Conservation (phyloP, 2,329 filamentous ascomycete genomes). For the Cadophora malorum region DNA sequence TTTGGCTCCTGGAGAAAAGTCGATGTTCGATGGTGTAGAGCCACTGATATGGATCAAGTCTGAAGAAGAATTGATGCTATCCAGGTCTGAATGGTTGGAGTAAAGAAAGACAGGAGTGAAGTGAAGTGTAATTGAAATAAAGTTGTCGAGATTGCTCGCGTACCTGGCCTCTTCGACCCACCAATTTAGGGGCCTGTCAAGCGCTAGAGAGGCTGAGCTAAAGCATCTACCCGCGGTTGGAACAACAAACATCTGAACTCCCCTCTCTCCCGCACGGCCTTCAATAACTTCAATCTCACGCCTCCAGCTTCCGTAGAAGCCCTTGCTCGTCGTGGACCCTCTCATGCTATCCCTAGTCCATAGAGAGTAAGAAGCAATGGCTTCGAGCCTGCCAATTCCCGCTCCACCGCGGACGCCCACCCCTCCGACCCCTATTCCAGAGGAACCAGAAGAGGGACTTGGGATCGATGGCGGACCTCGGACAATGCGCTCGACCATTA, state of each 20-base stretch:
- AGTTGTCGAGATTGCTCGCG: conserved; percentile 29
- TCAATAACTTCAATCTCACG: conserved; percentile 4
- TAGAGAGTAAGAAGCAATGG: conserved; percentile 53
- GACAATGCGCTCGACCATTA: conserved; percentile 41
- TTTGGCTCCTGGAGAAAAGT: background rate
- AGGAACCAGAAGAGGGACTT: conserved; percentile 46
- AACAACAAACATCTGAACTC: conserved; percentile 10
- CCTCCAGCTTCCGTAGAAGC: background rate
- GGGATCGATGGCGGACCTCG: conserved; percentile 35
- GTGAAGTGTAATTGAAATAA: conserved; percentile 31
- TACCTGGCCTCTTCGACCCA: conserved; percentile 21
- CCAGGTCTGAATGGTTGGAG: no score
- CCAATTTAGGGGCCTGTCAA: conserved; percentile 10
- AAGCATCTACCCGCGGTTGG: conserved; percentile 24
- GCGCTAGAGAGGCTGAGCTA: conserved; percentile 25
- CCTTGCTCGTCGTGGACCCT: background rate
- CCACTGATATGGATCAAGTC: background rate
- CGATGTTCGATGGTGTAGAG: background rate
- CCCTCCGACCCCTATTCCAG: conserved; percentile 59
- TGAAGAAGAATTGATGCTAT: background rate
- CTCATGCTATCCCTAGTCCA: conserved; percentile 20
- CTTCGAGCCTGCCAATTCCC: conserved; percentile 63
- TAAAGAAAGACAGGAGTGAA: background rate
- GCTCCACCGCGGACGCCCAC: conserved; percentile 68
- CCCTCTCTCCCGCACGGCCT: conserved; percentile 6